Evolutionary conservation across 78 protist species (phyloP), one percentile per base, ranked within the genome.

Genomic region (Acrasis kona): DNA sequence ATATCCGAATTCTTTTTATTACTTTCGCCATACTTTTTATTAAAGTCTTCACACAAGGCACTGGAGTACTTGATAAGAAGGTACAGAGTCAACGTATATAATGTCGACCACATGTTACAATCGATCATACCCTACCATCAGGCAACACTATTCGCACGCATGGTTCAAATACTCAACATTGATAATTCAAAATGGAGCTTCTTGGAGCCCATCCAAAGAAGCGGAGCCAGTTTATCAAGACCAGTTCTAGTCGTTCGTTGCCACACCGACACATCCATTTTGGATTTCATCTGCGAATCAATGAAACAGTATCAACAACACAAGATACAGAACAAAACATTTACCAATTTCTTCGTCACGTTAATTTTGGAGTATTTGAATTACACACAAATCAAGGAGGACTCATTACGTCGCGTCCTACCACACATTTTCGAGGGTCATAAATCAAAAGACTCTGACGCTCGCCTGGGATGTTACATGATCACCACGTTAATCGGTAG

Each of bases 11-110:
- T 80, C 66, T 64, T 83, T 12, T 58, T 68, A 35, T 31, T 76
- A 19, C 61, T 74, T 12, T 66, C 84, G 28, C 75, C 80, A 10
- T 70, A 80, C 41, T 70, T 83, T 65, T 82, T 88, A 29, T 28
- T 39, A 37, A 40, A 40, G 2, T 72, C 88, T 35, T 78, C 88
- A 0, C 88, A 83, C 10, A 79, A 88, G 70, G 41, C 79, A 32
- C 58, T 88, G 41, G 92, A 88, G 74, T 88, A 81, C 77, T 76
- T 88, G 19, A 65, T 88, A 28, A 57, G 92, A 38, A 40, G 80
- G 19, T 88, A 73, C 61, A 12, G 64, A 35, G 66, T 88, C 4
- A 70, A 83, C 65, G 84, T 69, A 67, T 77, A 68, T 74, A 83
- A 88, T 39, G 71, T 74, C 19, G 81, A 68, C 5, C 70, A 64